Evolutionary conservation across 2,329 filamentous ascomycete species (phyloP).

Genomic region (Bipolaris gigantea): DNA sequence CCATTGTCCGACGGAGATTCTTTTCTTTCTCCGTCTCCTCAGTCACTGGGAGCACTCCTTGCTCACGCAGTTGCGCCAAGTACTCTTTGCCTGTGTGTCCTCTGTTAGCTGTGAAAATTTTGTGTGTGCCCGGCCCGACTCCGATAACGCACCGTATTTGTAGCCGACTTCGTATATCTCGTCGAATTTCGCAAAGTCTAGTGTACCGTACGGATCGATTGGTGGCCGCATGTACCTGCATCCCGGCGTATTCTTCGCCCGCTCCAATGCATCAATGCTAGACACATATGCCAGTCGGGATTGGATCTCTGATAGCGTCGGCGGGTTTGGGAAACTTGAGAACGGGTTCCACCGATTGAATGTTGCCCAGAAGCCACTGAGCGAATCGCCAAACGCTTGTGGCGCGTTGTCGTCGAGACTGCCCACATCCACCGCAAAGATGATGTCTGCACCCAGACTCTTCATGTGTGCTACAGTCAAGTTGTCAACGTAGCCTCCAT

Average conservation of each 20-base stretch:
- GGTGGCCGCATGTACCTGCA: slow-evolving; percentile 97
- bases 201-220: slow-evolving; percentile 87
- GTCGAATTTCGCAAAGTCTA: slow-evolving; percentile 97
- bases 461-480: slow-evolving; percentile 98
- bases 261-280: slow-evolving; percentile 89
- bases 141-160: slow-evolving; percentile 59
- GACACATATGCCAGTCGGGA: slow-evolving; percentile 92
- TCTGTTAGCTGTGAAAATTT: slow-evolving; percentile 2
- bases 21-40: slow-evolving; percentile 56
- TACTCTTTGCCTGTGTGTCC: slow-evolving; percentile 64
- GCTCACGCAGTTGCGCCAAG: slow-evolving; percentile 72
- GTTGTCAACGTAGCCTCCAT: slow-evolving; percentile 97
- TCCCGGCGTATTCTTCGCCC: slow-evolving; percentile 86
- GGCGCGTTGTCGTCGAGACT: slow-evolving; percentile 89
- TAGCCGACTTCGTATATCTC: slow-evolving; percentile 94
- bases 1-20: slow-evolving; percentile 57
- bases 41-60: slow-evolving; percentile 69
- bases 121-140: background rate
- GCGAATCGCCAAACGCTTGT: slow-evolving; percentile 88
- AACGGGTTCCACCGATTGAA: slow-evolving; percentile 98
- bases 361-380: slow-evolving; percentile 94
- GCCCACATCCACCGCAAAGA: slow-evolving; percentile 95
- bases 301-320: slow-evolving; percentile 94
- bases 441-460: slow-evolving; percentile 84
- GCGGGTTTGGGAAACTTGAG: slow-evolving; percentile 83